These are phyloP conservation scores for Blastobotrys chiropterorum DNA, from an alignment of 805 yeast species.

Conservation along the genomic window DNA sequence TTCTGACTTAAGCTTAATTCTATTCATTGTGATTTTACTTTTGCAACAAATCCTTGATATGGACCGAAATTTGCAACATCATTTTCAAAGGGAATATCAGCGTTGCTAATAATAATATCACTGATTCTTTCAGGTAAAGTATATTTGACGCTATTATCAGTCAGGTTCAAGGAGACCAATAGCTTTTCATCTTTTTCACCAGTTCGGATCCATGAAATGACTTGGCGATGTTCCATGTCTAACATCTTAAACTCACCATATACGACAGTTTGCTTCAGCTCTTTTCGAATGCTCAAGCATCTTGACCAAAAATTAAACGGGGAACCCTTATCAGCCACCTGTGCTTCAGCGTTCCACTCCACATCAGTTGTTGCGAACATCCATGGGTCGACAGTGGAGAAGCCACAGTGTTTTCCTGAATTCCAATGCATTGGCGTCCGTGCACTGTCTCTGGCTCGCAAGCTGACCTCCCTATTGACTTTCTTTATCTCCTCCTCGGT, in stretches of 20 bases:
- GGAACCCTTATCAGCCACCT: no score
- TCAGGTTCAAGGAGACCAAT: conserved; percentile 40
- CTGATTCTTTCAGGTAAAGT: conserved; percentile 23
- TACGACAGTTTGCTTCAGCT: no score
- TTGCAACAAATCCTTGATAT: neutral
- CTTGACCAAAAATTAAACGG: no score
- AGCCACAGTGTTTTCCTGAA: no score
- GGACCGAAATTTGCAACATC: neutral
- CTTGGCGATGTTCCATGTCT: conserved; percentile 38
- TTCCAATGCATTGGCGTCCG: conserved; percentile 56
- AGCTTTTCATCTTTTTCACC: conserved; percentile 24
- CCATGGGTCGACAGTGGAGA: no score
- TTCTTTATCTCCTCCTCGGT: conserved; percentile 20
- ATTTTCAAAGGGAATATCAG: neutral
- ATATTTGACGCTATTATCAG: conserved; percentile 31
- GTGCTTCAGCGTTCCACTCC: no score
- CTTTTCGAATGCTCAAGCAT: no score
- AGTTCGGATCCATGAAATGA: conserved; percentile 38
- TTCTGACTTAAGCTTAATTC: no score
- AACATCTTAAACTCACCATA: conserved; percentile 41
- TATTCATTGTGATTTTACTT: no score
- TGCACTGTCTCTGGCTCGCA: conserved; percentile 44
- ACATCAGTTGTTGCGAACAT: no score
- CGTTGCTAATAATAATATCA: neutral
- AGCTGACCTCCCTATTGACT: conserved; percentile 17